Evolutionary conservation across 2,329 filamentous ascomycete genomes (phyloP).

Genomic region (Arthrobotrys sphaeroides): DNA sequence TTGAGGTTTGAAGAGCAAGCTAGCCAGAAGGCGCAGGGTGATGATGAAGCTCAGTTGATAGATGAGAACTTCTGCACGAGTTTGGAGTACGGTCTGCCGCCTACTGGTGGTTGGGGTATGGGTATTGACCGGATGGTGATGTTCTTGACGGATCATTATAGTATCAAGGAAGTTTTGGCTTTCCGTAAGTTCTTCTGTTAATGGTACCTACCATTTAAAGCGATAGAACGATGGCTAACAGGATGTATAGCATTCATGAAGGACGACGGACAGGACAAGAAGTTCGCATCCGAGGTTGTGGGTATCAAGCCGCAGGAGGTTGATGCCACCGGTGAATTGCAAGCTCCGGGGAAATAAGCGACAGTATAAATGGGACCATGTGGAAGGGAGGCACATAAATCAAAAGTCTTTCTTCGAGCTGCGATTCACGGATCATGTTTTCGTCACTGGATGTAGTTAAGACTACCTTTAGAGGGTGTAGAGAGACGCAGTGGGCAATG

Average conservation of each 20-base stretch:
- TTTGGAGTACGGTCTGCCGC: conserved; percentile 89
- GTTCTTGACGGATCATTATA: conserved; percentile 96
- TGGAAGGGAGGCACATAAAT: too few species aligned
- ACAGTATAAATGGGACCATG: too few species aligned
- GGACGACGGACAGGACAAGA: conserved; percentile 72
- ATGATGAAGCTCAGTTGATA: conserved; percentile 94
- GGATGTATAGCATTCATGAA: conserved; percentile 79
- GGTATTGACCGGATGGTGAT: conserved; percentile 93
- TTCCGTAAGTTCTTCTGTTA: conserved; percentile 68
- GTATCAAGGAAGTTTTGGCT: conserved; percentile 92
- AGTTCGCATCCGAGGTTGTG: conserved; percentile 62
- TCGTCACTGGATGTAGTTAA: too few species aligned
- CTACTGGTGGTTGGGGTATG: conserved; percentile 95
- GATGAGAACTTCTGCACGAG: conserved; percentile 95
- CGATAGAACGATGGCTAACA: background rate
- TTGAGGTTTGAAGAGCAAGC: conserved; percentile 94
- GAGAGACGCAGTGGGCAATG: too few species aligned
- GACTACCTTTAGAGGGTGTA: too few species aligned
- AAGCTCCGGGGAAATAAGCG: conserved; percentile 31
- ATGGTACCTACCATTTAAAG: background rate
- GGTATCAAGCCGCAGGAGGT: conserved; percentile 55
- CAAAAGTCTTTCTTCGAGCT: too few species aligned
- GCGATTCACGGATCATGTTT: too few species aligned
- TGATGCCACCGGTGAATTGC: conserved; percentile 37
- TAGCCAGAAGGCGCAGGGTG: conserved; percentile 92